Evolutionary conservation across 164 flowering plant species (phyloP), one percentile per base, ranked within the genome.

Genomic region (Buxus sempervirens): DNA sequence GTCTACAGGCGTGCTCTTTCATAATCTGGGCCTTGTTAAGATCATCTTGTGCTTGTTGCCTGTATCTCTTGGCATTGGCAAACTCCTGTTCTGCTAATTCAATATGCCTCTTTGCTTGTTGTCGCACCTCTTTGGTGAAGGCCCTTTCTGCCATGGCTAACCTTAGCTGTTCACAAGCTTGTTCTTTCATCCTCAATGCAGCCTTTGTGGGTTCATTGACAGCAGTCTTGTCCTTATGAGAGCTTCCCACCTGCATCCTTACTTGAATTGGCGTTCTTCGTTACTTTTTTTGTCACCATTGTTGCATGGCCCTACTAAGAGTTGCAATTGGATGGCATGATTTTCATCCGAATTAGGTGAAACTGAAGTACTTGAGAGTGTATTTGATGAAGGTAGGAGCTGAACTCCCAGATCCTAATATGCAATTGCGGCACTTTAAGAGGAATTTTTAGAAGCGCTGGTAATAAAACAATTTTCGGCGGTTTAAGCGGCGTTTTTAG

Each of bases 1-100:
- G n/a, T n/a, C n/a, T n/a, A n/a, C n/a, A n/a, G n/a, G 98, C 92
- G 15, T 87, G 86, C 10, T 88, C 92, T 77, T 75, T 88, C 19
- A 93, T 71, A 4, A 79, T 78, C 21, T 79, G 83, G 2, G 97
- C 98, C 56, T 81, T 89, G n/a, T 89, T 87, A 0, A 93, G 70
- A 73, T 93, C 94, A 2, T 83, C 83, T 60, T 82, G 90, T 2
- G 98, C 97, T 66, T 86, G 91, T 53, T 84, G 90, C 78, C 98
- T 76, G 0, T 90, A 85, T 28, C 90, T 82, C 81, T 91, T 89
- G 0, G 98, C 97, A 54, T 88, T 83, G 0, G 82, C 79, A 15
- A 90, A 93, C 70, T 93, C 98, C 62, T 77, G 79, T 73, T 93
- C 97, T 0, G 98, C 97, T 62, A 85, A 25, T 58, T 90, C 91